Percentiles rank a stretch among this genome's conserved stretches.
Conservation (phyloP, 148 eudicot genomes). For the Vaccinium macrocarpon region DNA sequence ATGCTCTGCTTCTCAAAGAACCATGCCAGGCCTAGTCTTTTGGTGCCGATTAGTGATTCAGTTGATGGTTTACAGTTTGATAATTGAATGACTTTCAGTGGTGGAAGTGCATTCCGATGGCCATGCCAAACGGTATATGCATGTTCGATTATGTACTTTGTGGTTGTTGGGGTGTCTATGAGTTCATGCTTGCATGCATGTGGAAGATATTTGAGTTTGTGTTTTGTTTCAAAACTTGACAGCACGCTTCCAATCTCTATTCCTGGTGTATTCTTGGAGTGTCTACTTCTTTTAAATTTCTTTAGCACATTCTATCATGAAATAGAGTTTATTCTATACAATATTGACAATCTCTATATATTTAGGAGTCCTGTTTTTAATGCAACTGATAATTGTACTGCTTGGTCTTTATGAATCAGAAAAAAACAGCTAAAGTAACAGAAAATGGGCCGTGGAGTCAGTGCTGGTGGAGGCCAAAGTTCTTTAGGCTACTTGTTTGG, state of each 20-base stretch:
- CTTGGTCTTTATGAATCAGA: background rate
- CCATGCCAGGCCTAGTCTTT: background rate
- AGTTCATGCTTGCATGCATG: background rate
- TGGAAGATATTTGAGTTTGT: background rate
- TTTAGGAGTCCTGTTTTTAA: background rate
- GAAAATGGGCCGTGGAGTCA: conserved; percentile 41
- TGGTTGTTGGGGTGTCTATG: background rate
- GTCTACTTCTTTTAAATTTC: background rate
- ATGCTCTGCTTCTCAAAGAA: background rate
- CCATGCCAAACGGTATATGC: background rate
- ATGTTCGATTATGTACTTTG: background rate
- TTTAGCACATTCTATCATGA: background rate
- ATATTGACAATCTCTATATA: background rate
- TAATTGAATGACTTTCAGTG: no score
- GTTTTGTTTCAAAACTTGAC: background rate
- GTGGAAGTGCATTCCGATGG: background rate
- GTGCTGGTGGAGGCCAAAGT: conserved; percentile 42
- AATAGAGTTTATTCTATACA: background rate
- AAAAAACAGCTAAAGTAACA: background rate
- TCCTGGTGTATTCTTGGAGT: background rate
- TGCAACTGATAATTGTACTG: background rate
- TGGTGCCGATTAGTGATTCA: background rate
- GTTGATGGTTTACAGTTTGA: no score
- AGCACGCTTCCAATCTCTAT: background rate
- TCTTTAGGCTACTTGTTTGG: conserved; percentile 42